Conservation (phyloP, 352 stramenopile genomes). For the Phytophthora litchii region DNA sequence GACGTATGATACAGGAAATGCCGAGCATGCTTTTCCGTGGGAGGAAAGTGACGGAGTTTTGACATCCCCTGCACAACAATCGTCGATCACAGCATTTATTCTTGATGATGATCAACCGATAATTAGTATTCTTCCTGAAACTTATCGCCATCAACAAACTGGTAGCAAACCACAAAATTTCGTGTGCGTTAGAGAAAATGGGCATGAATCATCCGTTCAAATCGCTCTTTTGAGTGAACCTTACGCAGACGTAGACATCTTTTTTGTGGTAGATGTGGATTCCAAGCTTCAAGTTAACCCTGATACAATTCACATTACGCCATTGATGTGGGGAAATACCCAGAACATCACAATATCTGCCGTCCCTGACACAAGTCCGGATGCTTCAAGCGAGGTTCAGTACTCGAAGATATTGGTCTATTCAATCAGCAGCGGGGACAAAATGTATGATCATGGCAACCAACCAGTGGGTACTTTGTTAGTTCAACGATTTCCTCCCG, state of each 20-base stretch:
- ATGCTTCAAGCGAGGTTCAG: slow-evolving; percentile 19
- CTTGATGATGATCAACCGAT: slow-evolving; percentile 59
- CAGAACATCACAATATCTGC: slow-evolving; percentile 36
- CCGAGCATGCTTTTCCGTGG: slow-evolving; percentile 57
- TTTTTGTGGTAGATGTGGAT: slow-evolving; percentile 26
- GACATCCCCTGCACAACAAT: slow-evolving; percentile 39
- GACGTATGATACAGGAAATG: slow-evolving; percentile 63
- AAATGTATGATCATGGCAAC: slow-evolving; percentile 43
- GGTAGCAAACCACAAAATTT: slow-evolving; percentile 31
- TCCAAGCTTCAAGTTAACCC: slow-evolving; percentile 41
- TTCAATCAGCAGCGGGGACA: slow-evolving; percentile 39
- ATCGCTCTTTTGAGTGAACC: slow-evolving; percentile 51
- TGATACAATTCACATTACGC: slow-evolving; percentile 34
- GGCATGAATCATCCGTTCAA: slow-evolving; percentile 47
- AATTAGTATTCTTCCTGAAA: slow-evolving; percentile 44
- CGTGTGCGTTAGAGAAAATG: slow-evolving; percentile 46
- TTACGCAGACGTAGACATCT: slow-evolving; percentile 41
- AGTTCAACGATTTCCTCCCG: slow-evolving; percentile 50
- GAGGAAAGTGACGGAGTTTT: slow-evolving; percentile 47
- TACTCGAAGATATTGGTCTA: slow-evolving; percentile 36
- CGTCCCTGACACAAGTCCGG: background rate
- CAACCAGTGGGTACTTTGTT: slow-evolving; percentile 32
- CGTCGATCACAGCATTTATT: slow-evolving; percentile 43
- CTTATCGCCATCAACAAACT: slow-evolving; percentile 37
- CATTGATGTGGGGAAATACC: slow-evolving; percentile 34